Evolutionary conservation across 352 stramenopile species (phyloP), one percentile per base, ranked within the genome.

Genomic region (Peronosclerospora sorghi): DNA sequence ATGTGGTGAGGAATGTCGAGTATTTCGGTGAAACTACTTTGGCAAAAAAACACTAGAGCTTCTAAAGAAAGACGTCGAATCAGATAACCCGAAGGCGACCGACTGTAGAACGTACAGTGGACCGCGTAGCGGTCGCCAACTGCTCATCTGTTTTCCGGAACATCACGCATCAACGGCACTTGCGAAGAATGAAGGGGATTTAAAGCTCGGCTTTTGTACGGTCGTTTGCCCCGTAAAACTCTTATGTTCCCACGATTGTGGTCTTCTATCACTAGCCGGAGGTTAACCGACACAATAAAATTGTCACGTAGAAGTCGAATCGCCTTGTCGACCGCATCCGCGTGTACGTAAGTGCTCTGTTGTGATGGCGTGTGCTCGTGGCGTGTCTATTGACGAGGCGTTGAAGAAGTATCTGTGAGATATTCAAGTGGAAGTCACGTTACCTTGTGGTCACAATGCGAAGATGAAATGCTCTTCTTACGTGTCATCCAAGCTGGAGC

Each of bases 1-100:
- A 85, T 39, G 71, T 95, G 12, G 41, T 94, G 2, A 78, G 74
- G 0, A 95, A 94, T 46, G 64, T 66, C 1, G 61, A 73, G 24
- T 95, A 93, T 54, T 94, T 94, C 41, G 64, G 67, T 4, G 67
- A 77, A 45, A 75, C 66, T 50, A 8, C 80, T 94, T 41, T 94
- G 79, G 83, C 64, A n/a, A 78, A n/a, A 62, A 68, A 9, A 89
- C 81, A 2, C 62, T 95, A 2, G 47, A 52, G 1, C 63, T 78
- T 18, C 63, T 94, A 8, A 32, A 73, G 15, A 53, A 67, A 28
- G 38, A 58, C 2, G 55, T 59, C 6, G 51, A 60, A 10, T 74
- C 65, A 1, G 73, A 83, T 35, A 82, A 64, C 19, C 15, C 44
- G 4, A 6, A 42, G 0, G 18, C 32, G 4, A 14, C 47, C 0